Base-by-base conservation (phyloP, 1,284 basidiomycete species). In the Boletus subluridellus region DNA sequence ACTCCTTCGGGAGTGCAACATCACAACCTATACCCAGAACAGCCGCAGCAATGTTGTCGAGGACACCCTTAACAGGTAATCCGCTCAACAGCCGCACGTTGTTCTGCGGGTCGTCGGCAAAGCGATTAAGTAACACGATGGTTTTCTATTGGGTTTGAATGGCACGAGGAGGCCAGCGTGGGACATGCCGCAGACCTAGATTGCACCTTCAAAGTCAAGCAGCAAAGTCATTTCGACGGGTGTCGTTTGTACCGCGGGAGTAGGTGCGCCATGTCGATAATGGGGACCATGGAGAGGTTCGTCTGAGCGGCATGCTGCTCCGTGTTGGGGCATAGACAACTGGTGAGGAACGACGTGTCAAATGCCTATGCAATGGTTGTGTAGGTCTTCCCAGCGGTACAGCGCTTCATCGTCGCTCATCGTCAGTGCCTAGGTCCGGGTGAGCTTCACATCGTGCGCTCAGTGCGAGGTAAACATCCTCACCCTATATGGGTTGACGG, bases 21-120 rank as follows among this genome's bases (percentile, higher is more conserved):
- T 21, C 21, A 21, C 21, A 21, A 28, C 26, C 26, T 28, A 28
- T 28, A 28, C 26, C 26, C 5, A 90, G 88, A 24, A 87, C 78
- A 58, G 76, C 75, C 58, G 80, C 78, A 15, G 81, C 83, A 35
- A 92, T 75, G 57, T 78, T 78, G 62, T 90, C 86, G 54, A 95
- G 70, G 41, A 84, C 81, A 21, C 81, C 81, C 60, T 77, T 80
- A 41, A 86, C 78, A 14, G 85, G 82, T 62, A 92, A 71, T 14
- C 92, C 91, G 68, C 90, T 94, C 61, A 95, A 76, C 52, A 94
- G 63, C 86, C 92, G 94, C 26, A 95, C 89, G 60, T 90, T 85
- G 63, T 92, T 93, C 67, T 79, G 79, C 62, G 75, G 73, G 63
- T 92, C 87, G 12, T 81, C 80, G 11, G 84, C 74, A 30, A 95